Percentiles rank a stretch among this genome's conserved stretches.
These are phyloP conservation scores for Phylloporus arenicola DNA, from an alignment of 768 basidiomycete species.

Conservation along the genomic window DNA sequence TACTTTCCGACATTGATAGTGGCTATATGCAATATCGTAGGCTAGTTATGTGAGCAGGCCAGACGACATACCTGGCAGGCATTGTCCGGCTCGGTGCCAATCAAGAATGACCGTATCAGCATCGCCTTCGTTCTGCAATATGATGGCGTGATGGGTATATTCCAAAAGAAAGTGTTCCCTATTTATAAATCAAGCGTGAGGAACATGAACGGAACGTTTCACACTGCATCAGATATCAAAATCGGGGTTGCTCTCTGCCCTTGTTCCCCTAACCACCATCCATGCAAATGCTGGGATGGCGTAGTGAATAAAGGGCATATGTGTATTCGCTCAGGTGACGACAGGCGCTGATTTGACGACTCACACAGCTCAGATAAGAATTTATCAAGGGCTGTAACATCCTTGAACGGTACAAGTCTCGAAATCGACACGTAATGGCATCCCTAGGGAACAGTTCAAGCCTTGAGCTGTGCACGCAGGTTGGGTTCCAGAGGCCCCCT, in stretches of 20 bases:
- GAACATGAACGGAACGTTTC: constrained; percentile 15
- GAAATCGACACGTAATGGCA: constrained; percentile 7
- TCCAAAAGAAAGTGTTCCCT: constrained; percentile 17
- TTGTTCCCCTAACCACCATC: constrained; percentile 77
- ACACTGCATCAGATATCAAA: constrained; percentile 9
- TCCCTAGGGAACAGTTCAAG: constrained; percentile 35
- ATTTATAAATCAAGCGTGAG: constrained; percentile 11
- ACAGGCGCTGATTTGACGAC: background rate
- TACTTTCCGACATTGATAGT: constrained; percentile 1
- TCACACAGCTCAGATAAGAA: constrained; percentile 8
- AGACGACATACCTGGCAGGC: background rate
- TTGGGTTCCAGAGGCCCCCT: constrained; percentile 84
- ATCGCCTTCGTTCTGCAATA: background rate
- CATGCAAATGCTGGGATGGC: constrained; percentile 43
- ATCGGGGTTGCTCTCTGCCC: constrained; percentile 55
- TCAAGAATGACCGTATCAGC: background rate
- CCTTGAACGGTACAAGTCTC: constrained; percentile 14
- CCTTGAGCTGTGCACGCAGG: constrained; percentile 76
- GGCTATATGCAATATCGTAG: too few species aligned
- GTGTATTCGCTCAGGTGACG: background rate
- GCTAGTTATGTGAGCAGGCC: background rate
- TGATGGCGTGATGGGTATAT: background rate
- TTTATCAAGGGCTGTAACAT: constrained; percentile 17
- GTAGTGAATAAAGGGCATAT: constrained; percentile 72
- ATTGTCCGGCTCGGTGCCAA: background rate